Evolutionary conservation across 2,329 filamentous ascomycete species (phyloP).

Genomic region (Myriosclerotinia duriaeana): DNA sequence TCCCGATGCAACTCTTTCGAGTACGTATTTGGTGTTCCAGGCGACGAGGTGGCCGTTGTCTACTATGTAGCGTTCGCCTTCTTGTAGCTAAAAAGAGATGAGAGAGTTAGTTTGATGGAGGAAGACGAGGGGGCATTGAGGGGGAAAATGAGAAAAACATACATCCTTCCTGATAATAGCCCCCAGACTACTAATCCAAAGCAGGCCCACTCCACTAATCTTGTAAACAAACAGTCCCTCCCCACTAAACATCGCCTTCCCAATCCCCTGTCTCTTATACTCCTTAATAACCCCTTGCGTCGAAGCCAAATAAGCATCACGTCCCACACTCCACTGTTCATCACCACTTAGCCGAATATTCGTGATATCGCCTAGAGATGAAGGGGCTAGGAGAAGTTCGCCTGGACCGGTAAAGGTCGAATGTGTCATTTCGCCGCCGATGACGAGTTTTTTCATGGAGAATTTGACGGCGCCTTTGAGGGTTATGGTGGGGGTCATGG

Average conservation of each 20-base stretch:
- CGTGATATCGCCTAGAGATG: slow-evolving; percentile 80
- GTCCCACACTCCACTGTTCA: slow-evolving; percentile 80
- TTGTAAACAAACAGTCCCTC: slow-evolving; percentile 91
- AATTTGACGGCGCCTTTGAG: slow-evolving; percentile 83
- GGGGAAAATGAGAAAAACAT: slow-evolving; percentile 43
- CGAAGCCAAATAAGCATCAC: slow-evolving; percentile 80
- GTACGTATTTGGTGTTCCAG: slow-evolving; percentile 93
- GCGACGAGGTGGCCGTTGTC: slow-evolving; percentile 93
- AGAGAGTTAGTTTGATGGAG: not conserved
- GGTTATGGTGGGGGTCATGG: slow-evolving; percentile 86
- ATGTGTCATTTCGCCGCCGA: slow-evolving; percentile 73
- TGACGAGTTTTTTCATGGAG: slow-evolving; percentile 85
- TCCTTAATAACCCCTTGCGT: slow-evolving; percentile 89
- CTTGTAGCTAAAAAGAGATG: slow-evolving; percentile 31
- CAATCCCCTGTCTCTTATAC: slow-evolving; percentile 79
- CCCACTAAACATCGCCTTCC: slow-evolving; percentile 90
- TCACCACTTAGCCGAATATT: slow-evolving; percentile 70
- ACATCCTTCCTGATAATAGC: slow-evolving; percentile 95
- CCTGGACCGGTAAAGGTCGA: slow-evolving; percentile 87
- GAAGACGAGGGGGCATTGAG: too few species aligned
- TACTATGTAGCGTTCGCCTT: slow-evolving; percentile 84
- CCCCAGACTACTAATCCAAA: slow-evolving; percentile 92
- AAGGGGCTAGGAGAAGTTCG: slow-evolving; percentile 80
- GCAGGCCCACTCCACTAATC: slow-evolving; percentile 73
- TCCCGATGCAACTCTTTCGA: slow-evolving; percentile 86